Base-by-base conservation (phyloP, 2,329 filamentous ascomycete genomes). In the Tolypocladium ophioglossoides region DNA sequence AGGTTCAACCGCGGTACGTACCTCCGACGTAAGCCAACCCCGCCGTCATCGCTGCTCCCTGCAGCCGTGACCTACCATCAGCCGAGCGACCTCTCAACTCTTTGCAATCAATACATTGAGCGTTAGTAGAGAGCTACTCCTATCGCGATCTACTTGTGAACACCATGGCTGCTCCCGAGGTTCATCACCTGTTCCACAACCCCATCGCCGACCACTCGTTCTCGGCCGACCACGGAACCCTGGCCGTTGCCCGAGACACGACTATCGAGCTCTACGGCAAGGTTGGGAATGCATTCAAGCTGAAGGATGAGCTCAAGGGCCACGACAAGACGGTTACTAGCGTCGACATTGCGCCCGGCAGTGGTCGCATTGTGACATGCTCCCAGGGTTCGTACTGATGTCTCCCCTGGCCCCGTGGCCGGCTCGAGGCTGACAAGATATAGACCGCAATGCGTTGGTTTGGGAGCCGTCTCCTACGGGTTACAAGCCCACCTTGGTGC, bases 131-230 rank as follows among this genome's bases (percentile, higher is more conserved):
- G 94, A 95, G 90, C 83, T 89, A 71, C 72, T 74, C 72, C 72
- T 74, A 74, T 73, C 68, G 70, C 62, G 59, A 77, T 50, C 30
- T 51, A 12, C 39, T 57, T 56, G 38, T 52, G 52, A 20, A 59
- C 70, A 79, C 52, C 56, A 97, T 97, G 92, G 78, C 89, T 54
- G 71, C 86, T 56, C 89, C 91, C 60, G 89, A 97, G 79, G 88
- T 95, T 56, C 90, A 97, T 74, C 91, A 97, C 68, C 86, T 99
- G 61, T 99, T 99, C 77, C 91, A 97, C 76, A 84, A 87, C 63
- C 91, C 92, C 58, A 96, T 99, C 68, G 89, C 90, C 62, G 94
- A 99, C 78, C 94, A 99, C 74, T 96, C 92, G 55, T 99, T 99
- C 82, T 96, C 91, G 60, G 85, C 90, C 58, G 94, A 99, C 74